Percentiles rank a stretch among this genome's conserved stretches.
These are phyloP conservation scores for Phialemonium atrogriseum DNA, from an alignment of 2,329 filamentous ascomycete species.

Conservation along the genomic window DNA sequence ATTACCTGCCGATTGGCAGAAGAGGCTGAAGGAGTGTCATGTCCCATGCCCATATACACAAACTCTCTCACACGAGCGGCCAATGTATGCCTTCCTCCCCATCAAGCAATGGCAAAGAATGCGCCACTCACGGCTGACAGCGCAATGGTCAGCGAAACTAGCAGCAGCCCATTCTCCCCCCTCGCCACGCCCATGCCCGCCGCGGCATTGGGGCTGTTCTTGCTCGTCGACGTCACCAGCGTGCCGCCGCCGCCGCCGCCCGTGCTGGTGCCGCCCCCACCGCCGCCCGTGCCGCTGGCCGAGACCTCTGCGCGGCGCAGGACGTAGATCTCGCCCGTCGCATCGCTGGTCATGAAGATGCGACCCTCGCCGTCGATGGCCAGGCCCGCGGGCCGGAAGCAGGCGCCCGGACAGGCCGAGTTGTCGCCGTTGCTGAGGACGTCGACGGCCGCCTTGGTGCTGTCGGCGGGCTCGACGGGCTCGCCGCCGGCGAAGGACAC, in stretches of 20 bases:
- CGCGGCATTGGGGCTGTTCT: slow-evolving; percentile 8
- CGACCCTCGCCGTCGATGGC: slow-evolving; percentile 41
- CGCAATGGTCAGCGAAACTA: slow-evolving; percentile 9
- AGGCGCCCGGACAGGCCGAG: slow-evolving; percentile 42
- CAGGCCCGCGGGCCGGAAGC: slow-evolving; percentile 57
- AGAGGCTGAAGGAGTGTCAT: too few species aligned
- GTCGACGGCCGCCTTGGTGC: slow-evolving; percentile 37
- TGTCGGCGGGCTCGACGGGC: slow-evolving; percentile 29
- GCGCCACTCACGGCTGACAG: slow-evolving; percentile 12
- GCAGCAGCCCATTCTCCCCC: slow-evolving; percentile 8
- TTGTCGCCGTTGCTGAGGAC: slow-evolving; percentile 49
- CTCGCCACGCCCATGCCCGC: slow-evolving; percentile 4
- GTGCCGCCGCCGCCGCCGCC: slow-evolving; percentile 8
- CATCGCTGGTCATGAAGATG: slow-evolving; percentile 55
- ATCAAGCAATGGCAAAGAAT: slow-evolving; percentile 10
- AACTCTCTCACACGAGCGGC: too few species aligned
- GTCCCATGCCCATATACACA: too few species aligned
- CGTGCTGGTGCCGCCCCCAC: slow-evolving; percentile 1
- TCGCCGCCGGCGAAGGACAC: slow-evolving; percentile 33
- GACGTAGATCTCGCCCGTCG: slow-evolving; percentile 59
- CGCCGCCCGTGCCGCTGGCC: slow-evolving; percentile 4
- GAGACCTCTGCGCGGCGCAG: slow-evolving; percentile 22
- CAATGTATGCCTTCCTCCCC: too few species aligned
- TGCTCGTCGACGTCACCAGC: slow-evolving; percentile 9
- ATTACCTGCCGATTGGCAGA: too few species aligned